phyloP scores from a whole-genome alignment of 495 filamentous ascomycete genomes.

The Penicillium roqueforti region DNA sequence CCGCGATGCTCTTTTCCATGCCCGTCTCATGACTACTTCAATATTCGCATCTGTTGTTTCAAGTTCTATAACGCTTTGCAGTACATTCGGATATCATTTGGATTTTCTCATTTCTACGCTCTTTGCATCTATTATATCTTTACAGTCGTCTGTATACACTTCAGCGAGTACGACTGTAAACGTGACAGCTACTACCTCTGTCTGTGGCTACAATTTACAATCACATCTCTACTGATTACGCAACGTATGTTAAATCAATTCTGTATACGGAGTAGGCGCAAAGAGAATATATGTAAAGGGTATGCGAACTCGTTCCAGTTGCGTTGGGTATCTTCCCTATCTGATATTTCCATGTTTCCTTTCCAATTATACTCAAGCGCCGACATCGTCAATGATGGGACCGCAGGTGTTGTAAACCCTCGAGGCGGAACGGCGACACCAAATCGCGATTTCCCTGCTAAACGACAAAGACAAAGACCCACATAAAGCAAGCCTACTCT shows the following conservation, averaged over 20 bases:
- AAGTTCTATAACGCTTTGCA: slow-evolving; percentile 4
- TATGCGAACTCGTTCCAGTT: slow-evolving; percentile 17
- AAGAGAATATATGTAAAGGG: slow-evolving; percentile 3
- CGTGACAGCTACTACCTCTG: slow-evolving; percentile 9
- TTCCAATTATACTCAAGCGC: slow-evolving; percentile 5
- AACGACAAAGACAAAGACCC: slow-evolving; percentile 6
- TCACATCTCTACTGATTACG: too few relatives aligned
- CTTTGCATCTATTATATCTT: slow-evolving; percentile 7
- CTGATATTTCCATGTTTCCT: slow-evolving; percentile 14
- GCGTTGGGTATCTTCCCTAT: slow-evolving; percentile 28
- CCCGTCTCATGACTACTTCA: slow-evolving; percentile 18
- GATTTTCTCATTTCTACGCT: neutral
- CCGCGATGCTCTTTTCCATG: slow-evolving; percentile 15
- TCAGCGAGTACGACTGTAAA: neutral
- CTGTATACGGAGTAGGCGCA: too few relatives aligned
- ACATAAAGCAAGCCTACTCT: slow-evolving; percentile 52
- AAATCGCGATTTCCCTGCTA: neutral
- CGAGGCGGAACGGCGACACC: neutral
- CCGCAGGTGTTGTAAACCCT: neutral
- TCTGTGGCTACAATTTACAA: slow-evolving; percentile 1
- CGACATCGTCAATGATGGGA: neutral
- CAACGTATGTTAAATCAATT: neutral
- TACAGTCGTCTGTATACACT: slow-evolving; percentile 1
- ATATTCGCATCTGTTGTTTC: slow-evolving; percentile 7
- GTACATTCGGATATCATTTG: slow-evolving; percentile 7